Percentiles rank a stretch among this genome's conserved stretches.
phyloP scores from a whole-genome alignment of 1,284 basidiomycete genomes.

The Schizophyllum amplum region DNA sequence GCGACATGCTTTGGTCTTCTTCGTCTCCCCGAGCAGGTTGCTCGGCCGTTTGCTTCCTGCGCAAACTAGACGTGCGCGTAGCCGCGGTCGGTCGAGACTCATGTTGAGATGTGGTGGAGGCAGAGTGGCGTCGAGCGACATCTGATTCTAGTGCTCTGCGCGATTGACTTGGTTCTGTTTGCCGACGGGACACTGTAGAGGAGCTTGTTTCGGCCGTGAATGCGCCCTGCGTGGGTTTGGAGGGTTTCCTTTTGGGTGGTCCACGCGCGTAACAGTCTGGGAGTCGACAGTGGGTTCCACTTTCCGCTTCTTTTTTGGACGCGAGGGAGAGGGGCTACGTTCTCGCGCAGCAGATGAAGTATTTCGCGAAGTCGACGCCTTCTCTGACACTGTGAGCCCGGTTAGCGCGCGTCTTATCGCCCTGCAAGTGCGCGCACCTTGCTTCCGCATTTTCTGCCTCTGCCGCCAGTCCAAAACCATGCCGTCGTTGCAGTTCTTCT shows the following conservation, averaged over 20 bases:
- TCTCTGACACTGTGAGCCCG: background rate
- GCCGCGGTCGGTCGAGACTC: background rate
- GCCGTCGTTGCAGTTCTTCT: background rate
- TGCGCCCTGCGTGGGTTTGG: background rate
- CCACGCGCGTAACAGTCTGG: background rate
- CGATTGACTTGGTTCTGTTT: background rate
- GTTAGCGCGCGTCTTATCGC: background rate
- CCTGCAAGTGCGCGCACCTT: background rate
- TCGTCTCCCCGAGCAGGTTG: no score
- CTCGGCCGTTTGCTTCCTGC: background rate
- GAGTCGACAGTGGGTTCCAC: background rate
- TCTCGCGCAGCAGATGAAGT: background rate
- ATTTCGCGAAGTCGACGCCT: background rate
- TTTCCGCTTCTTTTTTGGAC: background rate
- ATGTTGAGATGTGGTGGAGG: background rate
- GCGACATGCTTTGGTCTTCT: no score
- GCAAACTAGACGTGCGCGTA: background rate
- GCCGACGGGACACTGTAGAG: background rate
- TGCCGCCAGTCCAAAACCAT: background rate
- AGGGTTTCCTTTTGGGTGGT: background rate
- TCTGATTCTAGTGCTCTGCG: background rate
- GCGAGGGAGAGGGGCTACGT: background rate
- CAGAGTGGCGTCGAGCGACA: background rate
- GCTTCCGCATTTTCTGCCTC: background rate
- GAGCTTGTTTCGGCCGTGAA: background rate